Evolutionary conservation across 371 early-diverging fungal genomes (phyloP).

Genomic region (Circinella minor): DNA sequence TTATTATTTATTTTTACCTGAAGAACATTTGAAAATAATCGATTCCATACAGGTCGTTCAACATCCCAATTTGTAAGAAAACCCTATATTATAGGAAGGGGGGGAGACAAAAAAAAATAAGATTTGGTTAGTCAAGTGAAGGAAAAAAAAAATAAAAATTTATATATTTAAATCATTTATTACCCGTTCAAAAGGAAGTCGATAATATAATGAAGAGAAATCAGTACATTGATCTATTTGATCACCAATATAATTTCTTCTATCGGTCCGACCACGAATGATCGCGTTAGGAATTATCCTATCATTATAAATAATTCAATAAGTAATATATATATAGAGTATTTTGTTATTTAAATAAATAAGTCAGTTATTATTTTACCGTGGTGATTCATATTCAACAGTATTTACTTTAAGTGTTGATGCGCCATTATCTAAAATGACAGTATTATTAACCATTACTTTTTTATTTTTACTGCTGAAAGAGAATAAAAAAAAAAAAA

Average conservation of each 20-base stretch:
- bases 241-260: constrained; percentile 71
- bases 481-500: no score
- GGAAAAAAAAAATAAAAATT: neutral
- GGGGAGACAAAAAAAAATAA: neutral
- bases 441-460: neutral
- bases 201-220: constrained; percentile 76
- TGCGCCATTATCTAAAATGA: constrained; percentile 74
- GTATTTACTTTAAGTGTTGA: constrained; percentile 72
- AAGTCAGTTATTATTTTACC: constrained; percentile 10
- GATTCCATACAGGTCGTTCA: constrained; percentile 81
- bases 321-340: no score
- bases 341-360: neutral
- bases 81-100: no score
- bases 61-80: constrained; percentile 80
- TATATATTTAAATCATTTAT: neutral
- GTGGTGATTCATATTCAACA: constrained; percentile 36
- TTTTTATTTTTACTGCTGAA: no score
- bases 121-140: neutral
- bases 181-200: constrained; percentile 82
- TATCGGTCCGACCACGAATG: constrained; percentile 64
- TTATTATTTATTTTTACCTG: constrained; percentile 36
- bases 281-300: constrained; percentile 69
- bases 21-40: constrained; percentile 66
- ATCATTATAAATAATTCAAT: neutral
- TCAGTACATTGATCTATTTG: constrained; percentile 68